These are phyloP conservation scores for Talinum fruticosum DNA, from an alignment of 148 eudicot genomes.

Conservation along the genomic window DNA sequence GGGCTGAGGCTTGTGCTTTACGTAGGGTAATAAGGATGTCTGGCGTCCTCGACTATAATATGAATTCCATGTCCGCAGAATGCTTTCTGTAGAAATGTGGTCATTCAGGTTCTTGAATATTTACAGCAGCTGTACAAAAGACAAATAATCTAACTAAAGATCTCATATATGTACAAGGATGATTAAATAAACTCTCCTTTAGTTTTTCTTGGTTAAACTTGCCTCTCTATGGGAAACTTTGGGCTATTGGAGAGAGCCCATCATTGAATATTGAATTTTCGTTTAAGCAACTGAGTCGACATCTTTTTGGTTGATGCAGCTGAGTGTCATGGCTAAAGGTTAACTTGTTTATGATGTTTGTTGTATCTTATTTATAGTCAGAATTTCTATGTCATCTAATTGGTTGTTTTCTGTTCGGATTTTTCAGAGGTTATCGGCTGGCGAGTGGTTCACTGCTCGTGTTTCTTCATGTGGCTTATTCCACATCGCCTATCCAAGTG, in stretches of 20 bases:
- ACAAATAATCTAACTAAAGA: neutral
- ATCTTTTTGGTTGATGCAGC: neutral
- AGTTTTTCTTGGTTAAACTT: neutral
- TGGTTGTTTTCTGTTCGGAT: conserved; percentile 5
- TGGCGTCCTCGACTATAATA: neutral
- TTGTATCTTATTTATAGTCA: neutral
- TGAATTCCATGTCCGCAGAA: neutral
- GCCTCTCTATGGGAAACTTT: neutral
- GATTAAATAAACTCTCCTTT: neutral
- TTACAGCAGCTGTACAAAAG: neutral
- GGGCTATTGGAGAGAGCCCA: neutral
- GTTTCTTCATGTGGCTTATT: conserved; percentile 63
- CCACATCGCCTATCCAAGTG: conserved; percentile 59
- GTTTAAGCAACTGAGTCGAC: neutral
- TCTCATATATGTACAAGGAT: neutral
- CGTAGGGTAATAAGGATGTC: neutral
- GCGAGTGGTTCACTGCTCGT: conserved; percentile 72
- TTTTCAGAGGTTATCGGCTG: conserved; percentile 58
- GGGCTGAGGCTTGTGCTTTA: neutral
- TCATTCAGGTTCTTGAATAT: neutral
- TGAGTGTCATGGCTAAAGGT: neutral
- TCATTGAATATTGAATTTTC: neutral
- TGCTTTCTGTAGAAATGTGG: neutral
- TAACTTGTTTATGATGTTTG: neutral
- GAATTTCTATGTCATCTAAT: neutral